Percentiles rank a stretch among this genome's conserved stretches.
Conservation (phyloP, 257 asterid species). For the Przewalskia tangutica region DNA sequence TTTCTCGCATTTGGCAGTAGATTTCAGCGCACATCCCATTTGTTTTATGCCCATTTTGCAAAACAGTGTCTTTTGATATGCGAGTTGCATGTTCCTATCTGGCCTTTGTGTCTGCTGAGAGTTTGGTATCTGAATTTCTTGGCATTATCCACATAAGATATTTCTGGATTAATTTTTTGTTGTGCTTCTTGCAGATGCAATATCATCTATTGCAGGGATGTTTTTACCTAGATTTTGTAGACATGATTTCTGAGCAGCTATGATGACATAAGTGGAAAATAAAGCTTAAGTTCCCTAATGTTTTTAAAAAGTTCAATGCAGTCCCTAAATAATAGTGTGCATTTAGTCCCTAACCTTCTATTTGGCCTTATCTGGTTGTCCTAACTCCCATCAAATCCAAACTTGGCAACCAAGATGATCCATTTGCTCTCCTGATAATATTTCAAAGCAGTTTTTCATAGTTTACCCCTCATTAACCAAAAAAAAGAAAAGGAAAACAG, state of each 20-base stretch:
- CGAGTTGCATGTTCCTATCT: background rate
- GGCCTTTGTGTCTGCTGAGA: background rate
- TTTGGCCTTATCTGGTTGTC: slow-evolving; percentile 1
- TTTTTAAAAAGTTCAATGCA: background rate
- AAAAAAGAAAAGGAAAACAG: background rate
- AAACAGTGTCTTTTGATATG: background rate
- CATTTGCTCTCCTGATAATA: background rate
- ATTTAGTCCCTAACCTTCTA: background rate
- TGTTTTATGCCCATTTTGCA: background rate
- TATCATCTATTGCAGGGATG: background rate
- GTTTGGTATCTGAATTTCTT: background rate
- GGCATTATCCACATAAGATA: background rate
- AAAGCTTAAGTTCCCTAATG: background rate
- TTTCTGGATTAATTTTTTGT: background rate
- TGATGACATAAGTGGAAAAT: background rate
- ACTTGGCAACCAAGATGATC: background rate
- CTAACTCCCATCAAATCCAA: background rate
- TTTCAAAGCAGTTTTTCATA: background rate
- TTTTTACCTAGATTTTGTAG: background rate
- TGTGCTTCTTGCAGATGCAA: background rate
- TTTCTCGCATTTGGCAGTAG: background rate
- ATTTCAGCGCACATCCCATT: background rate
- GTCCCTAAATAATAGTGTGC: background rate
- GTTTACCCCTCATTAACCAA: background rate
- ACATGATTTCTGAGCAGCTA: background rate